Evolutionary conservation across 768 basidiomycete species (phyloP), one percentile per base, ranked within the genome.

Genomic region (Tricholoma terreum): DNA sequence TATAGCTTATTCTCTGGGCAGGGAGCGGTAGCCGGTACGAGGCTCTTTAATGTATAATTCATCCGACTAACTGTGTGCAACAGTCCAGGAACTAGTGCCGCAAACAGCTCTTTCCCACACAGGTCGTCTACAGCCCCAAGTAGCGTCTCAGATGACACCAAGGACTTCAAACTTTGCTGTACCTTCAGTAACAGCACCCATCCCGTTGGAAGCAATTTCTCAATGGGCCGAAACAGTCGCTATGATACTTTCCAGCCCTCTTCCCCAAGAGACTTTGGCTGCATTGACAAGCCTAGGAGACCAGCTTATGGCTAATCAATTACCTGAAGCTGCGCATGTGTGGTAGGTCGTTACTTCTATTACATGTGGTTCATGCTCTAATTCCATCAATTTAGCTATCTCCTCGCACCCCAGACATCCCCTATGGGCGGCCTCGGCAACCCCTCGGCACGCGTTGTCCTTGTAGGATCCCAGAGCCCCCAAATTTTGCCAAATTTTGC

Each of bases 221-320:
- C 84, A 86, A 58, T 99, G 96, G 96, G 78, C 86, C 22, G 92
- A 97, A 65, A 90, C 88, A 10, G 84, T 82, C 21, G 89, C 92
- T 11, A 91, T 95, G 78, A 85, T 96, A 54, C 65, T 93, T 19
- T 84, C 87, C 24, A 90, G 84, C 53, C 83, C 85, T n/a, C 70
- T 84, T 62, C 80, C 75, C 53, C 70, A 82, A 0, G 91, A 94
- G 55, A 81, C 84, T 48, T 86, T 88, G 0, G 80, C 86, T 11
- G 85, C 91, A 14, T 67, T 98, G 54, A 90, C 92, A 27, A 82
- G 89, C 12, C 80, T 99, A 1, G 96, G 94, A 36, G 92, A 96
- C 67, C 85, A 84, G 61, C 77, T 99, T n/a, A 68, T 76, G 12
- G 75, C 82, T 4, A 85, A 87, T 62, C 80, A 88, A 33, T 85